Conservation (phyloP, 148 eudicot genomes). For the Heliosperma pusillum region DNA sequence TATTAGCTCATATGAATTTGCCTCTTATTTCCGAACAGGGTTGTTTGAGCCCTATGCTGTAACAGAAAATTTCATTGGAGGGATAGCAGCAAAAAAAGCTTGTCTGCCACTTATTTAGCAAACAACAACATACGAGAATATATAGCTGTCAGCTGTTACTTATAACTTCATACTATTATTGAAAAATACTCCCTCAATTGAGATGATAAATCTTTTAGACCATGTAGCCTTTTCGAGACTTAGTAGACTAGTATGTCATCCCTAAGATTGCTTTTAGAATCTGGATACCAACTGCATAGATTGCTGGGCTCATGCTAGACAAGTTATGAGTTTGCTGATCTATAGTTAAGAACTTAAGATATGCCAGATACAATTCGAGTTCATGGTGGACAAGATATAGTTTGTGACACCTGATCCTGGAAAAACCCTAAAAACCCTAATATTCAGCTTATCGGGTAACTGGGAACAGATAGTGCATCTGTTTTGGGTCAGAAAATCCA, state of each 20-base stretch:
- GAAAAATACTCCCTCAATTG: no score
- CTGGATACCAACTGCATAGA: no score
- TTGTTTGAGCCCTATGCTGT: not conserved
- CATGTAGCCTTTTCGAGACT: no score
- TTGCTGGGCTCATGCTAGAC: no score
- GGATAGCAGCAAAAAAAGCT: not conserved
- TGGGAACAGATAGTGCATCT: no score
- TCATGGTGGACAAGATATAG: not conserved
- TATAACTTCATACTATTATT: not conserved
- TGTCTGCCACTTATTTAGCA: not conserved
- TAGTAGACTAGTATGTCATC: no score
- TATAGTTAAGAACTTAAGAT: no score
- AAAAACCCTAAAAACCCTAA: not conserved
- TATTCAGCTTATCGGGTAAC: not conserved
- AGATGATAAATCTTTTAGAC: no score
- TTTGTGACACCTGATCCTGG: not conserved
- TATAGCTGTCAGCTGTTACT: not conserved
- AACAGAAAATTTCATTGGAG: not conserved
- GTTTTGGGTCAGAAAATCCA: no score
- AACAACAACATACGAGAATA: not conserved
- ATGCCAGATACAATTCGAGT: no score
- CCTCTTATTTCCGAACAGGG: not conserved
- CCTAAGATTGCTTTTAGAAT: no score
- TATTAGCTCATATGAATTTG: not conserved
- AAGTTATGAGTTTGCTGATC: no score